Evolutionary conservation across 768 basidiomycete genomes (phyloP), one percentile per base, ranked within the genome.

Genomic region (Chalciporus pseudorubinellus): DNA sequence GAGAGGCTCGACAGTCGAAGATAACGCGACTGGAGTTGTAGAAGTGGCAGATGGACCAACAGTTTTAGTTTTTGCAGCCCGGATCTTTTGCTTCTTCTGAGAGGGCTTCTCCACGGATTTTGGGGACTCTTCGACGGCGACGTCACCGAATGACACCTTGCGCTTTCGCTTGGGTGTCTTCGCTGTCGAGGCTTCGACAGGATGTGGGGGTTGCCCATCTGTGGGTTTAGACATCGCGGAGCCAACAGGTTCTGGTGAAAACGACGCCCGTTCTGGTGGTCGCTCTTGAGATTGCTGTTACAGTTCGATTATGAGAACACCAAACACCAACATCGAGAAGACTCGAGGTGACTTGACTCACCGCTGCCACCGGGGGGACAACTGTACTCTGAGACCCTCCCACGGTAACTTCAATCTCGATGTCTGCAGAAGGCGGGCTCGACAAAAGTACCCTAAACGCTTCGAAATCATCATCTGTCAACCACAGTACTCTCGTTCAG

Each of bases 381-480:
- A 51, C 48, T 21, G 48, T 13, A 28, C 43, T 44, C 26, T 13
- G 53, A 11, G 53, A 44, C 20, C 2, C 20, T 40, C 48, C 42
- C 36, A 64, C 60, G 5, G 59, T 62, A 18, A 77, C 64, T 8
- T 61, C 65, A 18, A 77, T 64, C 11, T 61, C 65, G 3, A 82
- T 71, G 49, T 74, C 65, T 22, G 79, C 72, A 45, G 73, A 62
- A 1, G 42, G 28, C 3, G 71, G 65, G 19, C 66, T 63, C 4
- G 67, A 69, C 19, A 81, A 72, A 33, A 79, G 67, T 13, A 77
- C 70, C 50, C 71, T 67, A 66, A 91, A 88, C 2, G 87, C 88
- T 48, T 85, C 83, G 55, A 89, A 91, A 66, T 92, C 89, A 34
- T 86, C 89, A 39, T 89, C 89, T 92, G 48, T 56, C 26, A 24